Evolutionary conservation across 192 early-diverging fungal species (phyloP).

Genomic region (Backusella sp.): DNA sequence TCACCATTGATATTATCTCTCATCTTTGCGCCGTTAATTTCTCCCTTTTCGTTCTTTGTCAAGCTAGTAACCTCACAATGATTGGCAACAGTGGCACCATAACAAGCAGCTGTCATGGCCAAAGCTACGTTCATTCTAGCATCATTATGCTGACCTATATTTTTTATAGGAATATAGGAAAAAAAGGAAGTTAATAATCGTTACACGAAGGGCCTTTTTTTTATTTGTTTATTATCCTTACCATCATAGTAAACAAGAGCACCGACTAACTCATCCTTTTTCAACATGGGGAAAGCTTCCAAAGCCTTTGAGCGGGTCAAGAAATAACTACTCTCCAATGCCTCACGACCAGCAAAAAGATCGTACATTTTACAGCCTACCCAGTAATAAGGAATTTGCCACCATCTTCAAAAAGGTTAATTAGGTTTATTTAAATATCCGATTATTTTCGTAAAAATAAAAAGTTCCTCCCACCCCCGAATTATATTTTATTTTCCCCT

Average conservation of each 20-base stretch:
- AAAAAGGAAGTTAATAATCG: neutral
- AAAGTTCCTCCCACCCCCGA: neutral
- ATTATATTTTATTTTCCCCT: neutral
- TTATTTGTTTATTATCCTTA: constrained; percentile 24
- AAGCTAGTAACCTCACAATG: constrained; percentile 86
- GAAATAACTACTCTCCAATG: constrained; percentile 79
- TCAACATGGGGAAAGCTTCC: constrained; percentile 96
- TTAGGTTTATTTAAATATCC: neutral
- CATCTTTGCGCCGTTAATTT: constrained; percentile 76
- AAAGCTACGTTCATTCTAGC: constrained; percentile 95
- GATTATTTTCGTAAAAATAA: neutral
- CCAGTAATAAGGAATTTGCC: constrained; percentile 98
- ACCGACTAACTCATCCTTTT: constrained; percentile 81
- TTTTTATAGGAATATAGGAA: neutral
- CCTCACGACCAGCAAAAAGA: constrained; percentile 82
- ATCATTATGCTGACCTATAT: constrained; percentile 90
- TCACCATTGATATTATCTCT: constrained; percentile 85
- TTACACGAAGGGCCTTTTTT: neutral
- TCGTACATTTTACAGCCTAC: constrained; percentile 92
- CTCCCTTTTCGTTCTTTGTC: constrained; percentile 65
- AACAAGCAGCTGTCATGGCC: constrained; percentile 84
- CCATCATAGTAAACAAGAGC: constrained; percentile 97
- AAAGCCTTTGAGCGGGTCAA: constrained; percentile 81
- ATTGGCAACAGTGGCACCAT: constrained; percentile 92
- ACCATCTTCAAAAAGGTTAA: constrained; percentile 59